phyloP scores from a whole-genome alignment of 129 eudicot species.

The Heracleum sosnowskyi region DNA sequence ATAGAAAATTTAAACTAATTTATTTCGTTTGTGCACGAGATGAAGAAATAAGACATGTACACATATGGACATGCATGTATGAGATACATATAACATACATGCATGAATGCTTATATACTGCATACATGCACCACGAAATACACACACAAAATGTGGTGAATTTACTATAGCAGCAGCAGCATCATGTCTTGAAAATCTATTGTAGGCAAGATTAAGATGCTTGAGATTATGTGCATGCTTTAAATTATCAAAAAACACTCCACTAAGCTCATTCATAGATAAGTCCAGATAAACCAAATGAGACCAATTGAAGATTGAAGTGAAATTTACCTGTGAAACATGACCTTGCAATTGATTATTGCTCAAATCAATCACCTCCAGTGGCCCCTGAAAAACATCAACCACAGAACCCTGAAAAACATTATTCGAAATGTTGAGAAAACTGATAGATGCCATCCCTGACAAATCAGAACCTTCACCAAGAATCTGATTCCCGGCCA shows the following conservation, averaged over 20 bases:
- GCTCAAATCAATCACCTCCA: slow-evolving; percentile 78
- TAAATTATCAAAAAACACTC: slow-evolving; percentile 36
- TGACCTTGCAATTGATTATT: slow-evolving; percentile 72
- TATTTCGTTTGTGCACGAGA: no score
- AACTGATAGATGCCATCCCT: slow-evolving; percentile 44
- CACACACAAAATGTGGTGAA: no score
- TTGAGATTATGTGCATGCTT: slow-evolving; percentile 46
- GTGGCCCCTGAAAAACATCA: slow-evolving; percentile 52
- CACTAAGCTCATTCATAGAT: slow-evolving; percentile 64
- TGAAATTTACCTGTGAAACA: slow-evolving; percentile 49
- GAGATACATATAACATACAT: no score
- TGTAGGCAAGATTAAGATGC: slow-evolving; percentile 73
- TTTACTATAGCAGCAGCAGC: no score
- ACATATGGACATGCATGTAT: no score
- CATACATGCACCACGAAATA: no score
- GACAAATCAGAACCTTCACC: slow-evolving; percentile 63
- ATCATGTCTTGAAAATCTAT: slow-evolving; percentile 51
- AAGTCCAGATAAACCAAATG: slow-evolving; percentile 58
- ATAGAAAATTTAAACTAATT: no score
- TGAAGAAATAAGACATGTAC: no score
- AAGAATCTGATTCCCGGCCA: slow-evolving; percentile 48
- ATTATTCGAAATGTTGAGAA: slow-evolving; percentile 62
- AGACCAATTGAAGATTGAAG: slow-evolving; percentile 53
- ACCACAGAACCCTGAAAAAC: slow-evolving; percentile 70
- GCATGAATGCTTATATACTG: no score